phyloP scores from a whole-genome alignment of 495 filamentous ascomycete genomes.

The Corynascus novoguineensis region DNA sequence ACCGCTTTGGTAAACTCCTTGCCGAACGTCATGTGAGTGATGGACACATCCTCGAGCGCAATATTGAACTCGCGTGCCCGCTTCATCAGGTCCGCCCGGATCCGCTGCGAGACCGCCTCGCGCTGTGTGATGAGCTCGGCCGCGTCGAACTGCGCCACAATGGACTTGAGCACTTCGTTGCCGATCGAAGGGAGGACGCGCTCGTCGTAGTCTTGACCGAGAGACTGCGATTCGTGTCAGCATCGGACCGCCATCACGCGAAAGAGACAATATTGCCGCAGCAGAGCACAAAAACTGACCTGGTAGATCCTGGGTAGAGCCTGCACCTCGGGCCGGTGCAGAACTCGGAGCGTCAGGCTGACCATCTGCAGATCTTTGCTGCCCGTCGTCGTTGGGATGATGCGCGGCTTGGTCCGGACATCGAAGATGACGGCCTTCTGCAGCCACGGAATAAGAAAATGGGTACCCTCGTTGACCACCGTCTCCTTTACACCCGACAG shows the following conservation, averaged over 20 bases:
- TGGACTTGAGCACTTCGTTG: conserved; percentile 99
- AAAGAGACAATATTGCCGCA: too few relatives aligned
- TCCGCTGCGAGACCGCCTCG: conserved; percentile 91
- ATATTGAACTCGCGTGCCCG: conserved; percentile 99
- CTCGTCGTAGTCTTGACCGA: conserved; percentile 98
- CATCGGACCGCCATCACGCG: neutral
- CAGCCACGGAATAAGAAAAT: conserved; percentile 94
- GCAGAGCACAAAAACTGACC: conserved; percentile 51
- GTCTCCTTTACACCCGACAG: conserved; percentile 85
- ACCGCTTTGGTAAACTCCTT: conserved; percentile 98
- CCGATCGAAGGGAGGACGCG: conserved; percentile 98
- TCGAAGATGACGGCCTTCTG: conserved; percentile 95
- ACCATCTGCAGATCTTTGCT: conserved; percentile 99
- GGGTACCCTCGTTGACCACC: conserved; percentile 93
- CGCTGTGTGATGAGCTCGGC: conserved; percentile 99
- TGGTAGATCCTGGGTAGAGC: conserved; percentile 96
- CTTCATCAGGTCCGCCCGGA: conserved; percentile 89
- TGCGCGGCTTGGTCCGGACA: conserved; percentile 93
- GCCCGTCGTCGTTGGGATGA: conserved; percentile 95
- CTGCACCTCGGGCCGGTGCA: conserved; percentile 92
- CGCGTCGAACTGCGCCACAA: conserved; percentile 98
- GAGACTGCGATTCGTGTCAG: conserved; percentile 40
- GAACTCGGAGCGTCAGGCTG: conserved; percentile 89
- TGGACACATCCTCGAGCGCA: conserved; percentile 95
- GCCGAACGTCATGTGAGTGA: conserved; percentile 99